Conservation (phyloP, 495 filamentous ascomycete species). For the Aspergillus diversus region DNA sequence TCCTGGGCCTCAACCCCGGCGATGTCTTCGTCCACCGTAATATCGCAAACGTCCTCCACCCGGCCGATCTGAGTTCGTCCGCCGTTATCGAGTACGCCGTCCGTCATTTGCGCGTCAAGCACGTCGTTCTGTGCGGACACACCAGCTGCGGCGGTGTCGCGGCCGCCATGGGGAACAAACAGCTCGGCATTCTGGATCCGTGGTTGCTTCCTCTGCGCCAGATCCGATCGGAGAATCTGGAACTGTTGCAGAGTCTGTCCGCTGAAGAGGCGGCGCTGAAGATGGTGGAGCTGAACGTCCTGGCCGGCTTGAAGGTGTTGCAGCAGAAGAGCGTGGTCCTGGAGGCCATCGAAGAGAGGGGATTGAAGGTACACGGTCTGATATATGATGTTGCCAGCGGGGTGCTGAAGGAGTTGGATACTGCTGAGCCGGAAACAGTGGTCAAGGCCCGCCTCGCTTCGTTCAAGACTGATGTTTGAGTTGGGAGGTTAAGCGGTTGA, state of each 20-base stretch:
- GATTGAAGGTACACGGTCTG: constrained; percentile 72
- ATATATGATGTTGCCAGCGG: constrained; percentile 70
- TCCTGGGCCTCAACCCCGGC: constrained; percentile 79
- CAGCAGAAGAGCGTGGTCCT: constrained; percentile 63
- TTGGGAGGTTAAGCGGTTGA: not conserved
- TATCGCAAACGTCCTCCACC: constrained; percentile 85
- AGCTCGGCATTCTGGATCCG: constrained; percentile 77
- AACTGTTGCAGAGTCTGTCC: constrained; percentile 51
- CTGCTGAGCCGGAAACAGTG: constrained; percentile 41
- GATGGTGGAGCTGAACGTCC: constrained; percentile 71
- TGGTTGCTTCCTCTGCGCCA: constrained; percentile 77
- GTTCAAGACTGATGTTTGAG: constrained; percentile 41
- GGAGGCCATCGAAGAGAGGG: constrained; percentile 68
- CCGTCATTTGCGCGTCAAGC: constrained; percentile 71
- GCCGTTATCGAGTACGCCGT: constrained; percentile 88
- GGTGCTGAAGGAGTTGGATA: constrained; percentile 60
- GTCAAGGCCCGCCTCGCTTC: constrained; percentile 44
- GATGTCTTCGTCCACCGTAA: constrained; percentile 95
- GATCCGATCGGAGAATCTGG: constrained; percentile 57
- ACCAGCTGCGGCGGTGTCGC: constrained; percentile 77
- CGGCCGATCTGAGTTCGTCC: constrained; percentile 73
- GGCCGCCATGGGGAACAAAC: constrained; percentile 66
- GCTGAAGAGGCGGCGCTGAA: constrained; percentile 51
- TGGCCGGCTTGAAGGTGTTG: constrained; percentile 64
- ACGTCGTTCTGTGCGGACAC: constrained; percentile 86